Evolutionary conservation across 805 yeast species (phyloP), one percentile per base, ranked within the genome.

Genomic region (Ogataea corticis): DNA sequence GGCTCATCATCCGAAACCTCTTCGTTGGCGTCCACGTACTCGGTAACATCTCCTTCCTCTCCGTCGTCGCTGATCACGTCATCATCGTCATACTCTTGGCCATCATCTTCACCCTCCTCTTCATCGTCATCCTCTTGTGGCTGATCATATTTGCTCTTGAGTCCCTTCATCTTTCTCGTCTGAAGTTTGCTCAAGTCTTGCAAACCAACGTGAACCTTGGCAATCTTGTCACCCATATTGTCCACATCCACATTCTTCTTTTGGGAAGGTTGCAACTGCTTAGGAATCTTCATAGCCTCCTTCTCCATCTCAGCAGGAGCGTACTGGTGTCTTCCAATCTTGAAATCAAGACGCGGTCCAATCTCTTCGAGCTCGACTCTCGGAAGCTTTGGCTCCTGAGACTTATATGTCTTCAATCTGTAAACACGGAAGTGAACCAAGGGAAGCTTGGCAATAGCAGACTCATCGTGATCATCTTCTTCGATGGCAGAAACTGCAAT

Each of bases 101-200:
- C 67, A 12, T 52, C 57, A 18, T n/a, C n/a, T n/a, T 49, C 65
- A 31, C 71, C 79, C 2, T 71, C 78, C 33, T 72, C 80, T 38
- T 73, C 80, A 41, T 76, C 84, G 33, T 78, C 80, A 19, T 72
- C 79, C 23, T 69, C 75, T 36, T 66, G 71, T 15, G 67, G 70
- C 69, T 88, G 96, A 65, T 91, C 97, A 58, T 77, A 91, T 65
- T 79, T 81, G 45, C 87, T 76, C 72, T 94, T 94, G 63, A 94
- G 76, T 66, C 99, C 99, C 77, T 94, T 94, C 97, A 94, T 89
- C 82, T 94, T 94, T 71, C 99, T 82, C 5, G 99, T 92, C 72
- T 94, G 99, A 65, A 94, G 68, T 67, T 84, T 84, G 63, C 79
- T 76, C 66, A 94, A 75, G 66, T 94, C 98, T 75, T 94, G 99